Evolutionary conservation across 192 early-diverging fungal genomes (phyloP), one percentile per base, ranked within the genome.

Genomic region (Dispira parvispora): DNA sequence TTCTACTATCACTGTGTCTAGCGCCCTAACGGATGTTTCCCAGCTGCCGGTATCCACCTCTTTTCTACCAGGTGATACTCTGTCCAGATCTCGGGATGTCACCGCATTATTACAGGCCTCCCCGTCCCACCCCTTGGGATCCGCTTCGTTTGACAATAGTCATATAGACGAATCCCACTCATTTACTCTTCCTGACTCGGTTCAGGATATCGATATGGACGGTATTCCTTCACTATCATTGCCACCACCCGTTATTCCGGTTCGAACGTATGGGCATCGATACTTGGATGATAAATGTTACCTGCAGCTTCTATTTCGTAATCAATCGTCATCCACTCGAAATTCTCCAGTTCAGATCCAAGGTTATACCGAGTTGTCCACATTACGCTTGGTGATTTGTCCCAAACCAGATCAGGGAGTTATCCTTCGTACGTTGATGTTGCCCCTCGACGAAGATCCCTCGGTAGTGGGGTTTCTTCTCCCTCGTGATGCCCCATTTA

Each of bases 261-360:
- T 99, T 79, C 79, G 94, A 21, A 92, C 94, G 52, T 99, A 99
- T 69, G 96, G 96, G 8, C 96, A 99, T 78, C 92, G 90, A 62
- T 99, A 92, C 68, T 71, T 99, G 27, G 91, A 94, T 63, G 86
- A 88, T 66, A 89, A 89, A 62, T 85, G 79, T 52, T 86, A 91
- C 64, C 75, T 99, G 43, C 89, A 92, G 67, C 73, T 99, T 54
- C 79, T 80, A 38, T 62, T 84, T 63, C 73, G 80, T 42, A 69
- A 84, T 62, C 72, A 72, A 58, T 42, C 65, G 4, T 42, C 70
- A 3, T 27, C 62, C 11, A 63, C 65, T 42, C 67, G 64, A 43
- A 14, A 64, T 21, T 72, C 78, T 3, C 82, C 83, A 1, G 74
- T 85, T 27, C 74, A 76, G 23, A 55, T 85, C 1, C 82, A 80